Evolutionary conservation across 2,329 filamentous ascomycete species (phyloP).

Genomic region (Metarhizium anisopliae): DNA sequence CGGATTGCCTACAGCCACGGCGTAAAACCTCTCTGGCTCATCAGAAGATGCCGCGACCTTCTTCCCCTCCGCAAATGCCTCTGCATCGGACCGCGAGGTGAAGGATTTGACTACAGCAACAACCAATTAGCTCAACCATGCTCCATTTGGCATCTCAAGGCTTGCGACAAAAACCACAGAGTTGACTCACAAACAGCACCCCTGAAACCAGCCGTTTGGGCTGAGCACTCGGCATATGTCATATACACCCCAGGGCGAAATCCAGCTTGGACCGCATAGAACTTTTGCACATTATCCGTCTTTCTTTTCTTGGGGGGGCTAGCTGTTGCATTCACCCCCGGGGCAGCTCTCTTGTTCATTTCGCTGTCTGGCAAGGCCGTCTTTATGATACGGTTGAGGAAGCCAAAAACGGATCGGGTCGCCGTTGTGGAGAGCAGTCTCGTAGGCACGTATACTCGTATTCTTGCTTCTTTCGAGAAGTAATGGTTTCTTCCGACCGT

Average conservation of each 20-base stretch:
- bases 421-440: neutral
- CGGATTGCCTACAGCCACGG: conserved; percentile 47
- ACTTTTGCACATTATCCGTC: conserved; percentile 42
- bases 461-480: neutral
- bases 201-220: conserved; percentile 50
- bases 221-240: conserved; percentile 51
- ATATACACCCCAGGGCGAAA: conserved; percentile 51
- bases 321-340: conserved; percentile 9
- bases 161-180: neutral
- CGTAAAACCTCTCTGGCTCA: conserved; percentile 45
- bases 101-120: conserved; percentile 66
- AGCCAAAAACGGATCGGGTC: conserved; percentile 12
- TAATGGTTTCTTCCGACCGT: neutral
- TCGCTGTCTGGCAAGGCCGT: conserved; percentile 9
- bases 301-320: conserved; percentile 37
- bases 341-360: conserved; percentile 22
- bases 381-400: conserved; percentile 6
- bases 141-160: too few relatives aligned
- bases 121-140: conserved; percentile 5
- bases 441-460: neutral
- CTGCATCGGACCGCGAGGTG: conserved; percentile 61
- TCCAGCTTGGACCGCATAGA: conserved; percentile 53
- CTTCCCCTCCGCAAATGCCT: conserved; percentile 62
- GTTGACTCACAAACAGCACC: conserved; percentile 59
- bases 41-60: conserved; percentile 27